Evolutionary conservation across 2,329 filamentous ascomycete genomes (phyloP).

Genomic region (Neopestalotiopsis sp.): DNA sequence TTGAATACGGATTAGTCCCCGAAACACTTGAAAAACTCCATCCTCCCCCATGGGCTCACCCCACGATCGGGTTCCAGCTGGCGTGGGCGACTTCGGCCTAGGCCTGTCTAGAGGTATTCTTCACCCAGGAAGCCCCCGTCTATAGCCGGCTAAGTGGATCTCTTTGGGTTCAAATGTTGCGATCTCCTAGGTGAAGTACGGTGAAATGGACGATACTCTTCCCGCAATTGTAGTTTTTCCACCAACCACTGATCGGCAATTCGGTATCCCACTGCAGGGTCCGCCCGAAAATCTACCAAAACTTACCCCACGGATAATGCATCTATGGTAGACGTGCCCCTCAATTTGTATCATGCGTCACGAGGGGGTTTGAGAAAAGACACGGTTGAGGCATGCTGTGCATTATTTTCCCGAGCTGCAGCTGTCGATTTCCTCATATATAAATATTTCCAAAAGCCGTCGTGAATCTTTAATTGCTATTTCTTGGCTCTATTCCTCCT

Average conservation of each 20-base stretch:
- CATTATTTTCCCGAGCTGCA: background rate
- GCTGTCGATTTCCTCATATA: background rate
- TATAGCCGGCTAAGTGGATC: slow-evolving; percentile 4
- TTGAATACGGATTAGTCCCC: background rate
- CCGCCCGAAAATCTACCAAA: background rate
- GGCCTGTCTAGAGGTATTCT: background rate
- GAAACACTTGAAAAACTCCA: background rate
- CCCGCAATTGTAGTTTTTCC: slow-evolving; percentile 18
- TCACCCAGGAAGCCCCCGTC: background rate
- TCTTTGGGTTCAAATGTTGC: background rate
- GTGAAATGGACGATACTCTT: slow-evolving; percentile 7
- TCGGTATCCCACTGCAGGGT: background rate
- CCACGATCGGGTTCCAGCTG: background rate
- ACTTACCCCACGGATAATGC: slow-evolving; percentile 18
- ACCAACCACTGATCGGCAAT: slow-evolving; percentile 10
- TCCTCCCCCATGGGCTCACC: slow-evolving; percentile 5
- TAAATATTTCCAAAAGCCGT: background rate
- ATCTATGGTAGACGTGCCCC: background rate
- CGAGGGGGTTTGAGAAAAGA: background rate
- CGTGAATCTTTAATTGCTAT: slow-evolving; percentile 3
- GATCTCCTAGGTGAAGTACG: background rate
- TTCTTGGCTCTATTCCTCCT: background rate
- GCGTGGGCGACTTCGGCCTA: background rate
- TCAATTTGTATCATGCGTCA: background rate
- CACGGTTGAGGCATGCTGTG: background rate